Evolutionary conservation across 1,139 yeast genomes (phyloP).

Genomic region (Pichia sp.): DNA sequence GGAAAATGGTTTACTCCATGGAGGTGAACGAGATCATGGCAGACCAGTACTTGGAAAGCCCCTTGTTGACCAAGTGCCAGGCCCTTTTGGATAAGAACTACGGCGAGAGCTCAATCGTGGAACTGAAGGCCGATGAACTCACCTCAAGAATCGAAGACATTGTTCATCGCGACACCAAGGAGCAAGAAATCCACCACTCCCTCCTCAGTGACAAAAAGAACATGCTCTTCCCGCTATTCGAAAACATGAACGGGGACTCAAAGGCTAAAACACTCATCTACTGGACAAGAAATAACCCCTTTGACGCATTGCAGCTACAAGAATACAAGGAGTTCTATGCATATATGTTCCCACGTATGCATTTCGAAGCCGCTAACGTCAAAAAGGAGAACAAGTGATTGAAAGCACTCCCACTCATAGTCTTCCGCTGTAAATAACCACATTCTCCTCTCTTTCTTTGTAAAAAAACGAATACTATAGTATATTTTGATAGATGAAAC

Average conservation of each 20-base stretch:
- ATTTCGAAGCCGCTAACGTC: background rate
- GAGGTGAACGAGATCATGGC: slow-evolving; percentile 19
- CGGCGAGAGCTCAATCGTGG: background rate
- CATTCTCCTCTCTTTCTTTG: background rate
- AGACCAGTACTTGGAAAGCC: slow-evolving; percentile 18
- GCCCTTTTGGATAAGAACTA: slow-evolving; percentile 7
- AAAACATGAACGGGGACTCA: background rate
- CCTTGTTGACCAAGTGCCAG: slow-evolving; percentile 12
- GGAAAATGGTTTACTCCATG: slow-evolving; percentile 20
- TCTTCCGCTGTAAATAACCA: background rate
- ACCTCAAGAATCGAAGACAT: slow-evolving; percentile 9
- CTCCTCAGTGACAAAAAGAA: background rate
- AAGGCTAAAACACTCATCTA: slow-evolving; percentile 12
- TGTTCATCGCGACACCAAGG: background rate
- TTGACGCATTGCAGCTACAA: slow-evolving; percentile 23
- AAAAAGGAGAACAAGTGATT: background rate
- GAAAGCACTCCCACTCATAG: background rate
- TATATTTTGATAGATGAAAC: background rate
- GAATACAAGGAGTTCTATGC: slow-evolving; percentile 25
- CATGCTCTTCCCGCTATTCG: slow-evolving; percentile 11
- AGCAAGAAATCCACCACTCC: slow-evolving; percentile 3
- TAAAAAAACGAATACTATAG: background rate
- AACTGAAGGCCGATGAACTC: slow-evolving; percentile 7
- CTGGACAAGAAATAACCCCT: slow-evolving; percentile 27
- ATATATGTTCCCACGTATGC: slow-evolving; percentile 21